Conservation (phyloP, 257 asterid genomes). For the Schizonepeta tenuifolia region DNA sequence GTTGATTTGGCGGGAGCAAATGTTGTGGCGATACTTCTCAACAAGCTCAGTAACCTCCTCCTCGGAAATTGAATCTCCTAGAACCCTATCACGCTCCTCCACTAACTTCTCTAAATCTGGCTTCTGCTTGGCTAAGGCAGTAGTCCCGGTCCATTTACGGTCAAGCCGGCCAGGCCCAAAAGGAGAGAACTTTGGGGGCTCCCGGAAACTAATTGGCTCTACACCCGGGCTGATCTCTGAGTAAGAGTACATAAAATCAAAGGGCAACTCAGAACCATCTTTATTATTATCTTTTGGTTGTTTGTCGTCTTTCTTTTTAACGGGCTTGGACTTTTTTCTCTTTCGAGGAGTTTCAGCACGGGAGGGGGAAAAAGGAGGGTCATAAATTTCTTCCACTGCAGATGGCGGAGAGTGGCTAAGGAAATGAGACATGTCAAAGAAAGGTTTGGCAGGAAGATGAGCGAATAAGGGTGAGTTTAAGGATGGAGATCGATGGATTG, state of each 20-base stretch:
- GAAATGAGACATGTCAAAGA: constrained; percentile 32
- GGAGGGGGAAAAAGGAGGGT: constrained; percentile 68
- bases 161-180: constrained; percentile 89
- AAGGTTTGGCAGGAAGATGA: constrained; percentile 5
- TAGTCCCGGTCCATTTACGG: constrained; percentile 80
- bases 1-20: constrained; percentile 84
- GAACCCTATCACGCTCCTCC: constrained; percentile 52
- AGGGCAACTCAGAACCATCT: constrained; percentile 49
- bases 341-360: constrained; percentile 32
- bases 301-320: constrained; percentile 20
- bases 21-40: constrained; percentile 77
- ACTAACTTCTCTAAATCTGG: constrained; percentile 54
- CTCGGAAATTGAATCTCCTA: constrained; percentile 70
- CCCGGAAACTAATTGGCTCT: constrained; percentile 78
- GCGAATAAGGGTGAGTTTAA: neutral
- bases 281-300: constrained; percentile 12
- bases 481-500: constrained; percentile 26
- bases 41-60: constrained; percentile 75
- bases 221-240: constrained; percentile 66
- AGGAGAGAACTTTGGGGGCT: constrained; percentile 75
- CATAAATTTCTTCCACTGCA: constrained; percentile 39
- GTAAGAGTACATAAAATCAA: constrained; percentile 86
- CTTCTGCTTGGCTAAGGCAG: constrained; percentile 53
- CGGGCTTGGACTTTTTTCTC: constrained; percentile 19
- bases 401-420: constrained; percentile 35